Evolutionary conservation across 129 eudicot genomes (phyloP), one percentile per base, ranked within the genome.

Genomic region (Cynara cardunculus): DNA sequence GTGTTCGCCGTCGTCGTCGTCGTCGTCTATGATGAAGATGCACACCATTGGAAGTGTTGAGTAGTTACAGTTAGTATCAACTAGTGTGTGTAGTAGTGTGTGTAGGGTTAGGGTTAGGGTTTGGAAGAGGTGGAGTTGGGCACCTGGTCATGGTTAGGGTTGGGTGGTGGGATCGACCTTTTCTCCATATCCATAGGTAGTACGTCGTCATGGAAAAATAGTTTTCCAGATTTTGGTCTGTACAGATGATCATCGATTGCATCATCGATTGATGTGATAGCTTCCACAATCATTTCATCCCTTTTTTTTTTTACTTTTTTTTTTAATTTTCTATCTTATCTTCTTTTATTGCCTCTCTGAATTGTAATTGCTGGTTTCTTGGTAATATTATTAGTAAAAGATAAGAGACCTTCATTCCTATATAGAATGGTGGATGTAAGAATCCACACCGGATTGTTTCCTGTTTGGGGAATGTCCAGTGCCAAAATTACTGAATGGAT

Each of bases 1-100:
- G 7, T 19, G 30, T 5, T 0, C 5, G 3, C 5, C 11, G 32
- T 24, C 69, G 4, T 25, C 24, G 21, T 35, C 71, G 1, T 27
- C 80, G 4, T 2, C 4, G n/a, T 25, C 69, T 1, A 13, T 32
- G 4, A 22, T 16, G 65, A 72, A 39, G 69, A 83, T 83, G 86
- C 78, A 56, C 62, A 64, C 68, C 11, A 72, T 77, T 41, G 86
- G 86, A 16, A 13, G 0, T 56, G 65, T 7, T 18, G 9, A 56
- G 22, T 56, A n/a, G 65, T 18, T 53, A 16, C 21, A 46, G 18
- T 9, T 39, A 39, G 19, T 46, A 37, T 9, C 14, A 12, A 16
- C 18, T 5, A 14, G 24, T n/a, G 65, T 56, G 9, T 56, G 46
- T 39, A 39, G 46, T 39, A 39, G 46, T 39, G 41, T 35, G 41